phyloP scores from a whole-genome alignment of 1,139 yeast genomes.

The Entelexis paramagnoliae region DNA sequence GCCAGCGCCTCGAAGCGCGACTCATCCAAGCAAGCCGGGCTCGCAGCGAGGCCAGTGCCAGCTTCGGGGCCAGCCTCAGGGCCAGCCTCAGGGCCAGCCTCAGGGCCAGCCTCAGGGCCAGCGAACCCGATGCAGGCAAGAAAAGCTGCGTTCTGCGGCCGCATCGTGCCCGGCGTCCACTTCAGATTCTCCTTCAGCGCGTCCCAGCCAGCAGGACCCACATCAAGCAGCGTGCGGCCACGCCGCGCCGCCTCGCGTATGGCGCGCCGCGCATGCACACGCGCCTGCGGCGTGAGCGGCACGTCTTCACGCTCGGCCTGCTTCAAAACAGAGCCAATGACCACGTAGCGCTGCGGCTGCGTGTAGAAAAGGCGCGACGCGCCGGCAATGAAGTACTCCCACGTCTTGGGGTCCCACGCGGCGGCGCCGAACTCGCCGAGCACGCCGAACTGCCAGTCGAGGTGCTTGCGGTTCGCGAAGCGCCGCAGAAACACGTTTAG shows the following conservation, averaged over 20 bases:
- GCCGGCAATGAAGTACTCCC: constrained; percentile 15
- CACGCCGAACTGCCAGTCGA: constrained; percentile 23
- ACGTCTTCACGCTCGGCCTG: constrained; percentile 15
- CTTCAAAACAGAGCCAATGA: constrained; percentile 17
- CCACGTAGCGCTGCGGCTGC: constrained; percentile 4
- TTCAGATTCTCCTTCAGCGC: constrained; percentile 1
- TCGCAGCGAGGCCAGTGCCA: too few species aligned
- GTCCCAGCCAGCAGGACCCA: constrained; percentile 12
- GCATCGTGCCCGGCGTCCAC: constrained; percentile 10
- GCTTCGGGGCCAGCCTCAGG: not conserved
- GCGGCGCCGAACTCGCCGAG: constrained; percentile 11
- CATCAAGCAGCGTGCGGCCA: constrained; percentile 4
- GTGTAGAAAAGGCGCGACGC: constrained; percentile 4
- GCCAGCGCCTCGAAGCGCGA: constrained; percentile 12
- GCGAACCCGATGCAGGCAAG: constrained; percentile 15
- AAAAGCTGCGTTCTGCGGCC: constrained; percentile 1
- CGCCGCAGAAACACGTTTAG: constrained; percentile 14
- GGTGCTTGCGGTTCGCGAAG: constrained; percentile 13
- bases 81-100: not conserved
- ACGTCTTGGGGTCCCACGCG: constrained; percentile 13
- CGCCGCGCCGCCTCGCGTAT: not conserved
- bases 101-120: not conserved
- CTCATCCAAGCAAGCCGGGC: too few species aligned
- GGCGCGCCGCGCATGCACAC: constrained; percentile 12
- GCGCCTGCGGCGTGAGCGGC: constrained; percentile 17